Conservation (phyloP, 768 basidiomycete species). For the Daedalea quercina region DNA sequence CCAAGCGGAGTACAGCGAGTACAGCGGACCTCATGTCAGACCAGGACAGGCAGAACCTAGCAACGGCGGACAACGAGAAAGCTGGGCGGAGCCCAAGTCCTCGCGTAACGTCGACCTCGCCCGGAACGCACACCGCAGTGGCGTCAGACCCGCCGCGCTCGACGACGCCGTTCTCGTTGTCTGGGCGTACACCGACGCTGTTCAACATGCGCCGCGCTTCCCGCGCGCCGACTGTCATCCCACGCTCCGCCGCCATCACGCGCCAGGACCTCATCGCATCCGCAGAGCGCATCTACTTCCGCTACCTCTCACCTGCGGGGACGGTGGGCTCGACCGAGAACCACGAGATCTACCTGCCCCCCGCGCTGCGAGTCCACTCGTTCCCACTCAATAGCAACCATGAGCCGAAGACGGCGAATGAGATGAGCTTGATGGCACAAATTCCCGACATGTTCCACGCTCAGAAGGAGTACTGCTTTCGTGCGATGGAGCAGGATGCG, state of each 20-base stretch:
- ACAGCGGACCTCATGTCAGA: conserved; percentile 68
- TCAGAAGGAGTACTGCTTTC: conserved; percentile 96
- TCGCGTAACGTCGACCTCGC: conserved; percentile 42
- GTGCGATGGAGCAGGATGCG: conserved; percentile 92
- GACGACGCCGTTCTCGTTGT: conserved; percentile 74
- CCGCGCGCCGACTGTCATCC: conserved; percentile 90
- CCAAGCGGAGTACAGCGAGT: conserved; percentile 78
- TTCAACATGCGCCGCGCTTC: conserved; percentile 75
- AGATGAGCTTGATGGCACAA: conserved; percentile 75
- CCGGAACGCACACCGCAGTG: conserved; percentile 34
- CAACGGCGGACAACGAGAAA: conserved; percentile 41
- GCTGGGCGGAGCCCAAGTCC: conserved; percentile 57
- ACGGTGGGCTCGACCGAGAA: conserved; percentile 77
- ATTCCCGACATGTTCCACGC: conserved; percentile 95
- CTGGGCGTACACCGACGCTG: conserved; percentile 67
- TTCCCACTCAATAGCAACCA: conserved; percentile 79
- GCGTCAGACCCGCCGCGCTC: conserved; percentile 50
- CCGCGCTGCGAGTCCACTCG: conserved; percentile 81
- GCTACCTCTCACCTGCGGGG: conserved; percentile 83
- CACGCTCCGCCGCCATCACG: conserved; percentile 84
- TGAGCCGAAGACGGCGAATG: conserved; percentile 63
- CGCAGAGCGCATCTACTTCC: conserved; percentile 93
- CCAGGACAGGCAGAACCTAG: conserved; percentile 62
- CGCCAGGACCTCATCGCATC: conserved; percentile 86
- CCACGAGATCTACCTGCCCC: conserved; percentile 97